These are phyloP conservation scores for Kwoniella pini DNA, from an alignment of 768 basidiomycete species.

Conservation along the genomic window DNA sequence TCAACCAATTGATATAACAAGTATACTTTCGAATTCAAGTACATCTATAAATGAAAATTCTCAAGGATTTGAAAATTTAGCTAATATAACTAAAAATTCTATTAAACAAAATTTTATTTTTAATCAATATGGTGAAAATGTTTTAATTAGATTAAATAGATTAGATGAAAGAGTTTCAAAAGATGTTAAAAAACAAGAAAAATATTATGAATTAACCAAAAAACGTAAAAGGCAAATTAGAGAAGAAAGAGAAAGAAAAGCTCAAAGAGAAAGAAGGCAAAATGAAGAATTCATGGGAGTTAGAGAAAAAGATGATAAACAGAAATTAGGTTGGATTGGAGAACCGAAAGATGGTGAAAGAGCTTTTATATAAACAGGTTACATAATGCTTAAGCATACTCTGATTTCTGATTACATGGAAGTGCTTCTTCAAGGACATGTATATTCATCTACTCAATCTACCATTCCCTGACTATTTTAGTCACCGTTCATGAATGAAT, in stretches of 20 bases:
- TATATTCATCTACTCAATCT: no score
- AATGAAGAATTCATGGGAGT: neutral
- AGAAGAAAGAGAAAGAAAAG: constrained; percentile 14
- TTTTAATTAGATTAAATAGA: constrained; percentile 22
- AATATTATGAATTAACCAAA: constrained; percentile 19
- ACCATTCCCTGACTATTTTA: no score
- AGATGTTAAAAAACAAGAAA: constrained; percentile 38
- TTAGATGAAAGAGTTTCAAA: constrained; percentile 40
- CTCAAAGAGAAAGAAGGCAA: neutral
- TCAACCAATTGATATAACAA: no score
- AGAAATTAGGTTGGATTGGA: neutral
- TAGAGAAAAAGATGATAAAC: neutral
- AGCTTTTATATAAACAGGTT: constrained; percentile 1
- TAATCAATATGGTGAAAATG: constrained; percentile 10
- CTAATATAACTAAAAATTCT: neutral
- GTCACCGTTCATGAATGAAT: no score
- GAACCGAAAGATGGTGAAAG: constrained; percentile 8
- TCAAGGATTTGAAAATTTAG: neutral
- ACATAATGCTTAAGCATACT: no score
- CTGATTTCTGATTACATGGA: no score
- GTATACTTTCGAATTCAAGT: no score
- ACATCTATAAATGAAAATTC: no score
- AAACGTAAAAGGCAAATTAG: constrained; percentile 20
- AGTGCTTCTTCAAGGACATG: no score
- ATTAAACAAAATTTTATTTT: neutral